These are phyloP conservation scores for Pythium dissotocum DNA, from an alignment of 352 stramenopile species.

Conservation along the genomic window DNA sequence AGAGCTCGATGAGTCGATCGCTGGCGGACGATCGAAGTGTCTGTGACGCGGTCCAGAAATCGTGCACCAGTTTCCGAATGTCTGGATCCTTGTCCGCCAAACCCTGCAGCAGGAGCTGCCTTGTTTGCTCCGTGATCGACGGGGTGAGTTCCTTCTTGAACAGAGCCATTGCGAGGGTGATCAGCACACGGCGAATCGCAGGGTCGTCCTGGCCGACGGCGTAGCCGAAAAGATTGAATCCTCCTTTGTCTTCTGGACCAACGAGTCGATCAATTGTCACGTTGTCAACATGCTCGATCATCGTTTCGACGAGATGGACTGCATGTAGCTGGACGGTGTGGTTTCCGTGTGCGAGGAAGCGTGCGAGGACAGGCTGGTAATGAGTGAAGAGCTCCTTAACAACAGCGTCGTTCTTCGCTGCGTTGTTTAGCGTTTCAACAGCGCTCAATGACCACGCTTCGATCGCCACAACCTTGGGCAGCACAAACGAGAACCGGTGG, in stretches of 20 bases:
- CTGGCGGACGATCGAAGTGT: slow-evolving; percentile 37
- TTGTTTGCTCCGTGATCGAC: slow-evolving; percentile 22
- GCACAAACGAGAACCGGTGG: slow-evolving; percentile 62
- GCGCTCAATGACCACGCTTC: slow-evolving; percentile 62
- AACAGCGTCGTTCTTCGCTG: slow-evolving; percentile 41
- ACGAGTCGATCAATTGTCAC: slow-evolving; percentile 35
- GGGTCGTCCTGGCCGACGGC: slow-evolving; percentile 41
- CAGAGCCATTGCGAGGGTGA: slow-evolving; percentile 40
- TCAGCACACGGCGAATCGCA: slow-evolving; percentile 42
- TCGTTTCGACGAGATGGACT: slow-evolving; percentile 40
- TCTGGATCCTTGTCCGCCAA: slow-evolving; percentile 50
- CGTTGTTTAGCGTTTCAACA: slow-evolving; percentile 45
- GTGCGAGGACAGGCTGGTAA: slow-evolving; percentile 42
- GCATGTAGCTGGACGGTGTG: slow-evolving; percentile 44
- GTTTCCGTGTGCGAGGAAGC: slow-evolving; percentile 60
- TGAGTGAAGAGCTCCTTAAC: slow-evolving; percentile 49
- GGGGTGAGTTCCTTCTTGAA: slow-evolving; percentile 31
- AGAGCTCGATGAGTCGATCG: slow-evolving; percentile 55
- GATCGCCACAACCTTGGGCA: slow-evolving; percentile 56
- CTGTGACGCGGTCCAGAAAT: slow-evolving; percentile 49
- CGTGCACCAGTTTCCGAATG: slow-evolving; percentile 40
- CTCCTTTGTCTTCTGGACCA: slow-evolving; percentile 29
- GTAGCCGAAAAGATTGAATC: slow-evolving; percentile 41
- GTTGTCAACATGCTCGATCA: slow-evolving; percentile 39
- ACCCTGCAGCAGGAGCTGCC: slow-evolving; percentile 43